A percentile compares a stretch with the other conserved stretches of the same genome.
Evolutionary conservation across 2,329 filamentous ascomycete genomes (phyloP).

Genomic region (Hortaea werneckii): DNA sequence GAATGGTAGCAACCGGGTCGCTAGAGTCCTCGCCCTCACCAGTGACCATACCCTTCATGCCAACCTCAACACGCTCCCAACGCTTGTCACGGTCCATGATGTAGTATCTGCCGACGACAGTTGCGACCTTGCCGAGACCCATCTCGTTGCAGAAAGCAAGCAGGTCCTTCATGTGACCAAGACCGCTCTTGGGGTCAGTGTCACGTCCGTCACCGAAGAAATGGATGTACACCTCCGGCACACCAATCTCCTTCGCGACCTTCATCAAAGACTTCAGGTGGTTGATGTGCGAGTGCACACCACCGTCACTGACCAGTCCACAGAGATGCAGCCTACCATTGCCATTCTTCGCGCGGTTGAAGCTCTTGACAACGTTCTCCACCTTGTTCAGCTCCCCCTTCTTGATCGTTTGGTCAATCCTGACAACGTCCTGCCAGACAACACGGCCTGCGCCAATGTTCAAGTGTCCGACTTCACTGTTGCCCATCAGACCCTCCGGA

Average conservation of each 20-base stretch:
- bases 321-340: conserved; percentile 88
- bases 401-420: conserved; percentile 89
- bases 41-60: conserved; percentile 71
- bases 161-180: conserved; percentile 78
- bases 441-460: conserved; percentile 97
- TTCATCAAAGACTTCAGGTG: conserved; percentile 81
- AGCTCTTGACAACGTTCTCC: conserved; percentile 64
- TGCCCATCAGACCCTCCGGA: conserved; percentile 95
- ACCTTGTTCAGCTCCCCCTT: conserved; percentile 68
- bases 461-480: conserved; percentile 95
- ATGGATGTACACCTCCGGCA: conserved; percentile 93
- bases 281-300: conserved; percentile 90
- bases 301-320: conserved; percentile 87
- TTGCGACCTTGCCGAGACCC: conserved; percentile 77
- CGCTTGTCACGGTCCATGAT: conserved; percentile 99
- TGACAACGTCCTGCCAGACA: conserved; percentile 87
- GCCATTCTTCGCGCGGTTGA: conserved; percentile 70
- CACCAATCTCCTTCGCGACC: conserved; percentile 76
- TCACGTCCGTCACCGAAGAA: conserved; percentile 98
- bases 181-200: conserved; percentile 90
- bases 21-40: conserved; percentile 79
- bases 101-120: conserved; percentile 91
- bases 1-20: conserved; percentile 78
- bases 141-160: conserved; percentile 73
- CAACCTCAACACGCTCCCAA: conserved; percentile 89